Base-by-base conservation (phyloP, 2,329 filamentous ascomycete species). In the Alternaria ventricosa region DNA sequence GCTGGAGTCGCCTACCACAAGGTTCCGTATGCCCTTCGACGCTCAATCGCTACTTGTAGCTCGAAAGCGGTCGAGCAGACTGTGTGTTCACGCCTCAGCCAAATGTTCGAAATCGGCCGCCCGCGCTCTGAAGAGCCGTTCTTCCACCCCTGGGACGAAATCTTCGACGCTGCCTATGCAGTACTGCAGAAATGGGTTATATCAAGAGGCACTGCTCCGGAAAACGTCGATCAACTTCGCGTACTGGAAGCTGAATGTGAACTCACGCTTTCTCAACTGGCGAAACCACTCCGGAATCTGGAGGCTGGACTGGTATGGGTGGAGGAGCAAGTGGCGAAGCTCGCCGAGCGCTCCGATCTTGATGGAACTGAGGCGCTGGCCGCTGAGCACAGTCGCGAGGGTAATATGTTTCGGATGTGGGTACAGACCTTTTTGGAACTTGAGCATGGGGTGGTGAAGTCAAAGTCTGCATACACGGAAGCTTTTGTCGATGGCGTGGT, bases 351-450 rank as follows among this genome's bases (percentile, higher is more conserved):
- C n/a, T 54, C 56, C 5, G 20, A 49, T 12, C 13, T 49, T 4
- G 59, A 53, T 28, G 51, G 47, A 18, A 30, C 12, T 15, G 60
- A 51, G 6, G 7, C 25, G 15, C 25, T 61, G 41, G 41, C 41
- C 2, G 18, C 51, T 11, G 55, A 55, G 20, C 44, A 54, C 22
- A 64, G 61, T 9, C 18, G 53, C 7, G 64, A 66, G 54, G 61
- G 66, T 1, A 45, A 53, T 4, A 25, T 62, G n/a, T 66, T 60
- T 44, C 49, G 54, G 22, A 28, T 18, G 9, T 68, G 66, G 66
- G 55, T 66, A 7, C 47, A 49, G 6, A 59, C 56, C 2, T 62
- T 68, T 15, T 7, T 46, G n/a, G 66, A 68, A 36, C n/a, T 57
- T 12, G 66, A 60, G 11, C 11, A 13, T 10, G 57, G 58, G 3